phyloP scores from a whole-genome alignment of 495 filamentous ascomycete species.

The Extremus antarcticus region DNA sequence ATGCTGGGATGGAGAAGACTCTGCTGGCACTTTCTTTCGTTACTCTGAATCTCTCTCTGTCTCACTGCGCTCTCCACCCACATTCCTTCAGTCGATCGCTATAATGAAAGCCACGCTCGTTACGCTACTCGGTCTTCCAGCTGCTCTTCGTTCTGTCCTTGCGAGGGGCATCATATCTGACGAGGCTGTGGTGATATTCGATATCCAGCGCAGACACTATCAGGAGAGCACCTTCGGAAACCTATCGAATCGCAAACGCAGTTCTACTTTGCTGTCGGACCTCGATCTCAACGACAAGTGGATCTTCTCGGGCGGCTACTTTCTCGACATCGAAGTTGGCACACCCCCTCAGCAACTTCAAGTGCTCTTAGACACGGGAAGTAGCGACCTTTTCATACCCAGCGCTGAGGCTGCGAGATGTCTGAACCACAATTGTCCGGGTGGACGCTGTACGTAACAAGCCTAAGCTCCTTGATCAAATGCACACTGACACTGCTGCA shows the following conservation, averaged over 20 bases:
- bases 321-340: background rate
- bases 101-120: background rate
- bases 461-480: background rate
- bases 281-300: background rate
- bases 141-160: background rate
- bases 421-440: background rate
- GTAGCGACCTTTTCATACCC: background rate
- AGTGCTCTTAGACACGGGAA: background rate
- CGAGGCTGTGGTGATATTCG: background rate
- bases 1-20: background rate
- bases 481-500: background rate
- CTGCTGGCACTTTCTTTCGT: background rate
- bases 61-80: no score
- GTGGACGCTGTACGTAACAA: background rate
- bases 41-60: no score
- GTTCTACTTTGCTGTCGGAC: background rate
- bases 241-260: background rate
- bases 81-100: background rate
- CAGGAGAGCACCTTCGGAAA: background rate
- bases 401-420: background rate
- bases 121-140: background rate
- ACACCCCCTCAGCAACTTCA: background rate
- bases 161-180: background rate
- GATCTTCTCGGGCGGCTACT: background rate
- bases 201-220: background rate